phyloP scores from a whole-genome alignment of 2,329 filamentous ascomycete species.

The Aspergillus sojae region DNA sequence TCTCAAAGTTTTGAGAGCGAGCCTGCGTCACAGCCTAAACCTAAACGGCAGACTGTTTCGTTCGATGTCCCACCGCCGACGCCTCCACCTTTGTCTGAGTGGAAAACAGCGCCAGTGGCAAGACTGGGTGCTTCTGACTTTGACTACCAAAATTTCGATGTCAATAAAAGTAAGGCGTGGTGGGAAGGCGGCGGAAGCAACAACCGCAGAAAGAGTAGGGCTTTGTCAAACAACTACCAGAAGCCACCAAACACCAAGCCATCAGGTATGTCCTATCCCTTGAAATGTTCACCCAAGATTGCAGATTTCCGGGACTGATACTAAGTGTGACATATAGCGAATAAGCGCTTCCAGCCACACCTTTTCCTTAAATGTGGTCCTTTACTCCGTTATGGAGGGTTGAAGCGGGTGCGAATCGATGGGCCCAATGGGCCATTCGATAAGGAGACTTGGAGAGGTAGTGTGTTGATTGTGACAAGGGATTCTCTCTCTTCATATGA shows the following conservation, averaged over 20 bases:
- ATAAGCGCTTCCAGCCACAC: constrained; percentile 76
- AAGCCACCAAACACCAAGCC: constrained; percentile 35
- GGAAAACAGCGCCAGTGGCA: constrained; percentile 69
- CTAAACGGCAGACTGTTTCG: constrained; percentile 46
- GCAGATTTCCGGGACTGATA: not conserved
- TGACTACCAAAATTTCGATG: constrained; percentile 55
- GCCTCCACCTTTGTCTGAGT: constrained; percentile 58
- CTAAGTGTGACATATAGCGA: constrained; percentile 40
- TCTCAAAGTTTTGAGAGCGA: constrained; percentile 22
- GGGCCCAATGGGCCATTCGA: constrained; percentile 49
- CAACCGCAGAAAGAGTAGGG: constrained; percentile 51
- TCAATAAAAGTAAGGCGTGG: constrained; percentile 66
- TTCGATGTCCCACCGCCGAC: constrained; percentile 52
- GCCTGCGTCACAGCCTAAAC: constrained; percentile 29
- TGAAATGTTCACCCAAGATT: not conserved
- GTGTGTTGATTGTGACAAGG: constrained; percentile 90
- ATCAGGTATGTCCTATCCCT: constrained; percentile 28
- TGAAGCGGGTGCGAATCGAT: constrained; percentile 58
- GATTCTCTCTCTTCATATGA: constrained; percentile 84
- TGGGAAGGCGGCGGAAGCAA: constrained; percentile 67
- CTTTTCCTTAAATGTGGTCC: constrained; percentile 90
- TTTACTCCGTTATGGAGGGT: constrained; percentile 83
- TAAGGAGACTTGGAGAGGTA: constrained; percentile 87
- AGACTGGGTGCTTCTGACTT: constrained; percentile 62
- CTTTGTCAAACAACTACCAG: constrained; percentile 39